These are phyloP conservation scores for Zygotorulaspora florentina DNA, from an alignment of 805 yeast species.

Conservation along the genomic window DNA sequence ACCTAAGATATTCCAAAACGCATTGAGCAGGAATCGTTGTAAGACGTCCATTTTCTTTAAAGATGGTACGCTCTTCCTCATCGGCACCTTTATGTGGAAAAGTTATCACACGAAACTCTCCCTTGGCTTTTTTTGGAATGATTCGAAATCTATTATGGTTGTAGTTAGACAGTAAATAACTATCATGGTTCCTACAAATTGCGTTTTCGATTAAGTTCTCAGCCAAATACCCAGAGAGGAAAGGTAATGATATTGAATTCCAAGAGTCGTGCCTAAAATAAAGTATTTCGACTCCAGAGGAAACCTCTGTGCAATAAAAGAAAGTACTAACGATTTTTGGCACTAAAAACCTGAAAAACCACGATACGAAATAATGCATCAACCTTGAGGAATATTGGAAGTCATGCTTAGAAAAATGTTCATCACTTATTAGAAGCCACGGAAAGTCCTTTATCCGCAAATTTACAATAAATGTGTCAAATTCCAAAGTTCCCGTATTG, in stretches of 20 bases:
- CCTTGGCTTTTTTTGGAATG: slow-evolving; percentile 50
- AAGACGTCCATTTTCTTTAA: slow-evolving; percentile 34
- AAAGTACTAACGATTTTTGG: slow-evolving; percentile 45
- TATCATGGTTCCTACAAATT: slow-evolving; percentile 22
- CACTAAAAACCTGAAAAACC: slow-evolving; percentile 53
- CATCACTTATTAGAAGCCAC: slow-evolving; percentile 48
- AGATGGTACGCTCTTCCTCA: slow-evolving; percentile 35
- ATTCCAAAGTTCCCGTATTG: slow-evolving; percentile 35
- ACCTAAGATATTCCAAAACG: slow-evolving; percentile 36
- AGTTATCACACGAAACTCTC: slow-evolving; percentile 57
- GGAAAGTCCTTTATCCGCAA: slow-evolving; percentile 39
- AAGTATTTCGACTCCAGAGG: slow-evolving; percentile 36
- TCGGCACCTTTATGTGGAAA: slow-evolving; percentile 44
- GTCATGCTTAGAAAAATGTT: slow-evolving; percentile 41
- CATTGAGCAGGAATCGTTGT: slow-evolving; percentile 44
- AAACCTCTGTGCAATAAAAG: slow-evolving; percentile 65
- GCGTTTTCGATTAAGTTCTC: slow-evolving; percentile 33
- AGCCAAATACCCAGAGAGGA: slow-evolving; percentile 41
- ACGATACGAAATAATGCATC: slow-evolving; percentile 44
- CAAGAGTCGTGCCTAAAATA: slow-evolving; percentile 61
- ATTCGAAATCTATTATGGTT: slow-evolving; percentile 44
- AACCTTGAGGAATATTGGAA: slow-evolving; percentile 36
- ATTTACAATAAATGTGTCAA: slow-evolving; percentile 34
- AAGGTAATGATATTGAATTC: slow-evolving; percentile 42
- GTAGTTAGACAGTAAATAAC: slow-evolving; percentile 18